Conservation (phyloP, 441 rosid genomes). For the Brassica balearica region DNA sequence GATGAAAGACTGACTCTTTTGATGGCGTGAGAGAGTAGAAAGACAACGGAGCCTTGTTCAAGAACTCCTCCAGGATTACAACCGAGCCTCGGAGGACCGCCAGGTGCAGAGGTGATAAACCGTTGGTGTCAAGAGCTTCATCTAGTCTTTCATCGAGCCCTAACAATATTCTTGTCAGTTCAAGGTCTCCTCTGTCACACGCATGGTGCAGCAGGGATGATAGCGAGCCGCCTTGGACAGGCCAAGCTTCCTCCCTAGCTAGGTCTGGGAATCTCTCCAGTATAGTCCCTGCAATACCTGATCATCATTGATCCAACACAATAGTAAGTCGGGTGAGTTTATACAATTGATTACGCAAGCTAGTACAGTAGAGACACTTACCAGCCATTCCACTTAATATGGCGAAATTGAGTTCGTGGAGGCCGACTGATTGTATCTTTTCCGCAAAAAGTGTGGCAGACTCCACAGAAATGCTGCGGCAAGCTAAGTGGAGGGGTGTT, state of each 20-base stretch:
- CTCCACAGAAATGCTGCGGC: not conserved
- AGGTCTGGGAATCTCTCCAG: constrained; percentile 1
- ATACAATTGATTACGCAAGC: not conserved
- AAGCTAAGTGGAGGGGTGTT: constrained; percentile 1
- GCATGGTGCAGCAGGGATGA: not conserved
- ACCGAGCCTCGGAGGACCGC: not conserved
- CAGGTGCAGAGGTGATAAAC: not conserved
- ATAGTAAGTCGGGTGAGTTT: not conserved
- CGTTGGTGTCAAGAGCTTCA: not conserved
- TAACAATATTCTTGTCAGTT: not conserved
- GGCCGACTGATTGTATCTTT: not conserved
- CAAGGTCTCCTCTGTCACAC: not conserved
- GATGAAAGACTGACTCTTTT: constrained; percentile 1
- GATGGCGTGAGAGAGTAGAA: not conserved
- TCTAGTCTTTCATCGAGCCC: not conserved
- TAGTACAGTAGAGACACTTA: not conserved
- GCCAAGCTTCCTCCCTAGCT: not conserved
- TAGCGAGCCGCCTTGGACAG: not conserved
- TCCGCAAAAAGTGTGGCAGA: not conserved
- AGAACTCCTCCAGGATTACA: not conserved
- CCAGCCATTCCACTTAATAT: not conserved
- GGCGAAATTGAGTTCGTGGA: not conserved
- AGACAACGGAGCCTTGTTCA: not conserved
- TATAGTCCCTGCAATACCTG: not conserved
- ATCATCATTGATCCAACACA: not conserved